Conservation (phyloP, 1,284 basidiomycete species). For the Rhodotorula sp. region DNA sequence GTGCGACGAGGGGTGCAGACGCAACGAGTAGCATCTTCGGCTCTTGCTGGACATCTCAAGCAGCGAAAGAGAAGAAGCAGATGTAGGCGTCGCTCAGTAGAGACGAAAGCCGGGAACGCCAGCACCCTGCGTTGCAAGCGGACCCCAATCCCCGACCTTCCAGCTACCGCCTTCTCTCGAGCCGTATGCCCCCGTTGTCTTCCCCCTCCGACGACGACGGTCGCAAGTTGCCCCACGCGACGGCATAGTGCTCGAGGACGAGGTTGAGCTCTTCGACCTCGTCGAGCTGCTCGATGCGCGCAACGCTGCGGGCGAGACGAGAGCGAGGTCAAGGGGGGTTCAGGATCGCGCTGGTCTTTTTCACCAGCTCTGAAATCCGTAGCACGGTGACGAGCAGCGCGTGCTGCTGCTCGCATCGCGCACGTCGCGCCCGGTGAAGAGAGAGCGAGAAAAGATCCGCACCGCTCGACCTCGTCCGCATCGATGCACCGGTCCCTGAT, state of each 20-base stretch:
- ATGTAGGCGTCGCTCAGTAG: too few species aligned
- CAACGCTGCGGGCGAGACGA: constrained; percentile 59
- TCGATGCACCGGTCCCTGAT: constrained; percentile 64
- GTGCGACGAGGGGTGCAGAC: not conserved
- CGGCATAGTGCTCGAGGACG: constrained; percentile 80
- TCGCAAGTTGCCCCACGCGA: constrained; percentile 49
- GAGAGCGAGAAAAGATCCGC: constrained; percentile 35
- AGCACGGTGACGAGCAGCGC: not conserved
- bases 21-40: not conserved
- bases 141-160: not conserved
- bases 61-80: not conserved
- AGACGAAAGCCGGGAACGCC: too few species aligned
- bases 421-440: not conserved
- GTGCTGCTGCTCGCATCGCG: too few species aligned
- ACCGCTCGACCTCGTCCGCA: constrained; percentile 66
- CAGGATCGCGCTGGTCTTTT: not conserved
- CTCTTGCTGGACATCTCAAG: not conserved
- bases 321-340: not conserved
- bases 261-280: constrained; percentile 89
- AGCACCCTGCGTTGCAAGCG: too few species aligned
- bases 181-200: not conserved
- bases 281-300: constrained; percentile 77
- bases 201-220: not conserved
- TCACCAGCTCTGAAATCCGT: not conserved
- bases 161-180: too few species aligned